These are phyloP conservation scores for Fraxinus angustifolia DNA, from an alignment of 305 asterid species.

Conservation along the genomic window DNA sequence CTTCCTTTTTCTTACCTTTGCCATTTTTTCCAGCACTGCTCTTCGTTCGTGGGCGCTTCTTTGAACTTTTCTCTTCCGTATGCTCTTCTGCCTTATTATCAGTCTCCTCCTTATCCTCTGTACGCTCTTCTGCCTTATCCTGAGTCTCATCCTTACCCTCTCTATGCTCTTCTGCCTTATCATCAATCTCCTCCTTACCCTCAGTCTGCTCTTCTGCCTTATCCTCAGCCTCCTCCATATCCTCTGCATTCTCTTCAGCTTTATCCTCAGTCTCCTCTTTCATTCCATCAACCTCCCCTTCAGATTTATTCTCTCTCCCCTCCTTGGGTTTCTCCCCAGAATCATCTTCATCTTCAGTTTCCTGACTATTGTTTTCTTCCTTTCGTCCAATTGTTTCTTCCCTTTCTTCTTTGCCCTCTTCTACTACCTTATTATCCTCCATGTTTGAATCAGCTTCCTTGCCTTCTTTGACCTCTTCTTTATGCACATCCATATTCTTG, in stretches of 20 bases:
- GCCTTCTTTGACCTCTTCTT: neutral
- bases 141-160: neutral
- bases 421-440: constrained; percentile 18
- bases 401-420: constrained; percentile 6
- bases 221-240: constrained; percentile 24
- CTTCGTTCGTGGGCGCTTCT: constrained; percentile 52
- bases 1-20: constrained; percentile 34
- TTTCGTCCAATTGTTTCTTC: neutral
- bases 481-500: neutral
- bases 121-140: neutral
- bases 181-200: neutral
- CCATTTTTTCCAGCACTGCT: constrained; percentile 32
- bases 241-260: constrained; percentile 28
- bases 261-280: constrained; percentile 22
- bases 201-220: neutral
- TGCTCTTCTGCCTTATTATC: constrained; percentile 30
- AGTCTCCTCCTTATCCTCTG: constrained; percentile 2
- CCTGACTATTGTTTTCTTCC: neutral
- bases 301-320: constrained; percentile 18
- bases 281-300: constrained; percentile 12
- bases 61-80: constrained; percentile 30
- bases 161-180: constrained; percentile 3
- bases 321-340: constrained; percentile 12
- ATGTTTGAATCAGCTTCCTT: constrained; percentile 24
- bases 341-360: neutral